phyloP scores from a whole-genome alignment of 2,329 filamentous ascomycete species.

The Diaporthe aspalathi region DNA sequence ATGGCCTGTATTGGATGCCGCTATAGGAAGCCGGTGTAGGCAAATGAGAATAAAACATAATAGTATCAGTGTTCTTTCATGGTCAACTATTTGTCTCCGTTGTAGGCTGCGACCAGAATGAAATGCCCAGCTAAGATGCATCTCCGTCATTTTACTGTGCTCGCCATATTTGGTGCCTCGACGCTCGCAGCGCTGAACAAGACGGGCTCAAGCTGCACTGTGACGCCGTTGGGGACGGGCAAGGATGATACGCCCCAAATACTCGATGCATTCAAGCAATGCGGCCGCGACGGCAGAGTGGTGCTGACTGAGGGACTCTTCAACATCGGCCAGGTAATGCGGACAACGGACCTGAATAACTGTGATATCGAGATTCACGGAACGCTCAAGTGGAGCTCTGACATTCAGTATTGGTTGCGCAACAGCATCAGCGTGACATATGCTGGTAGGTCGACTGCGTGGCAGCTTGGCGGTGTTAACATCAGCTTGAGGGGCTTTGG shows the following conservation, averaged over 20 bases:
- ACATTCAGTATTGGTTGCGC: slow-evolving; percentile 60
- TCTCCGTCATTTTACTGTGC: slow-evolving; percentile 13
- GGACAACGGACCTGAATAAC: slow-evolving; percentile 58
- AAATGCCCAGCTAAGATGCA: neutral
- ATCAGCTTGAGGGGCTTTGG: slow-evolving; percentile 61
- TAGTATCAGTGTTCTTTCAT: neutral
- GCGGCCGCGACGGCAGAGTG: slow-evolving; percentile 60
- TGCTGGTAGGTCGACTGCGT: slow-evolving; percentile 62
- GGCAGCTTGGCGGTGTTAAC: slow-evolving; percentile 61
- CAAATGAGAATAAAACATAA: neutral
- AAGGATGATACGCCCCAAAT: slow-evolving; percentile 64
- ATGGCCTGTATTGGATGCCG: neutral
- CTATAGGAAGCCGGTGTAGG: neutral
- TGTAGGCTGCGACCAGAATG: neutral
- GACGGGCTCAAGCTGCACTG: slow-evolving; percentile 44
- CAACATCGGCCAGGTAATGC: slow-evolving; percentile 61
- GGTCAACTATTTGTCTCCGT: neutral
- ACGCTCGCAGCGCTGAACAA: slow-evolving; percentile 42
- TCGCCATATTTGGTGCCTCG: slow-evolving; percentile 31
- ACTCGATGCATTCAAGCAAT: slow-evolving; percentile 60
- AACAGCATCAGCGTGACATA: slow-evolving; percentile 59
- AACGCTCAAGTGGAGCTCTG: slow-evolving; percentile 55
- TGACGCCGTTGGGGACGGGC: slow-evolving; percentile 40
- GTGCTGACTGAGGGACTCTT: slow-evolving; percentile 62
- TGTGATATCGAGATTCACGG: slow-evolving; percentile 60